phyloP scores from a whole-genome alignment of 179 eudicot genomes.

The Beta corolliflora region DNA sequence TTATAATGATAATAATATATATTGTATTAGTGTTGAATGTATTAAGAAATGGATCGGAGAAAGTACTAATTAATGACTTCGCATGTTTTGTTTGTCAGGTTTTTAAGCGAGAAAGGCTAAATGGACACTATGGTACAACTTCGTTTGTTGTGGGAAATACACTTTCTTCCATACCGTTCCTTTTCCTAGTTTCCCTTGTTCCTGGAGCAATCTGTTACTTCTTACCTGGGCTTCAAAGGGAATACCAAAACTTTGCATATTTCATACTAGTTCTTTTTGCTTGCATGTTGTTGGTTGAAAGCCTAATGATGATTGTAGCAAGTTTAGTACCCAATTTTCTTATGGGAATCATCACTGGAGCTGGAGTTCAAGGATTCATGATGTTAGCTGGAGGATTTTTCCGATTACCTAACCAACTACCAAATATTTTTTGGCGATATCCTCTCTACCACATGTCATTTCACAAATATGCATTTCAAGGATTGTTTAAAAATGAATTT shows the following conservation, averaged over 20 bases:
- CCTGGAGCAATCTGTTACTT: slow-evolving; percentile 59
- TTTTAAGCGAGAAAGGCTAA: slow-evolving; percentile 52
- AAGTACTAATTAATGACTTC: no score
- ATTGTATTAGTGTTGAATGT: no score
- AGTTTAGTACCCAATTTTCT: slow-evolving; percentile 52
- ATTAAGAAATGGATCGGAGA: no score
- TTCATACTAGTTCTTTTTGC: slow-evolving; percentile 38
- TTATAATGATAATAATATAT: no score
- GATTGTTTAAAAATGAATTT: slow-evolving; percentile 67
- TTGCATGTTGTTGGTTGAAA: slow-evolving; percentile 52
- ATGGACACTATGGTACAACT: slow-evolving; percentile 53
- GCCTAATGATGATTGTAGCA: slow-evolving; percentile 67
- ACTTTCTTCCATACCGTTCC: slow-evolving; percentile 49
- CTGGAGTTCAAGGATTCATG: slow-evolving; percentile 65
- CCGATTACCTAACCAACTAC: slow-evolving; percentile 49
- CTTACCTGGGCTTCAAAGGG: slow-evolving; percentile 53
- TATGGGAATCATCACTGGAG: slow-evolving; percentile 58
- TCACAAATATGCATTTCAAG: slow-evolving; percentile 52
- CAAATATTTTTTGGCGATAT: slow-evolving; percentile 49
- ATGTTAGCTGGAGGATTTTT: slow-evolving; percentile 54
- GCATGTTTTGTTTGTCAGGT: slow-evolving; percentile 31
- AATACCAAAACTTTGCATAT: slow-evolving; percentile 37
- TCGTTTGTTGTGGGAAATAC: slow-evolving; percentile 57
- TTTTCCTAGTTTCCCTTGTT: slow-evolving; percentile 42
- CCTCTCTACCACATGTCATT: slow-evolving; percentile 64